Percentiles rank a stretch among this genome's conserved stretches.
These are phyloP conservation scores for Kandelia obovata DNA, from an alignment of 345 rosid species.

Conservation along the genomic window DNA sequence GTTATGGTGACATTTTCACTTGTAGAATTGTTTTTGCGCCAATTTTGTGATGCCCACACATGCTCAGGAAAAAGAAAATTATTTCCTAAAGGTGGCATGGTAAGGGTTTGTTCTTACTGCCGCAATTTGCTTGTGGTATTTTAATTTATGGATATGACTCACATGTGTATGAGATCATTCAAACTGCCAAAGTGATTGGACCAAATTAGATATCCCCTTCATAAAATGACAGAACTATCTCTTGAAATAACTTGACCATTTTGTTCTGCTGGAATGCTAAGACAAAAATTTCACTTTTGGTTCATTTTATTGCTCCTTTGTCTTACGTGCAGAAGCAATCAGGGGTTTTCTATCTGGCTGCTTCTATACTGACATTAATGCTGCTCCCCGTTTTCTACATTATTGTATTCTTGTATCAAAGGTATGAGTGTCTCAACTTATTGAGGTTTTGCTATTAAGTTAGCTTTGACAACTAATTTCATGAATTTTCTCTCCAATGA, in stretches of 20 bases:
- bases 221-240: not conserved
- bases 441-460: not conserved
- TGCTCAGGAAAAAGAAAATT: constrained; percentile 56
- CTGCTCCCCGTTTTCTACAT: constrained; percentile 83
- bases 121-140: constrained; percentile 9
- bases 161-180: not conserved
- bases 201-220: not conserved
- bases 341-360: constrained; percentile 66
- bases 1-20: constrained; percentile 17
- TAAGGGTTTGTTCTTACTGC: constrained; percentile 24
- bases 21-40: constrained; percentile 74
- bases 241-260: not conserved
- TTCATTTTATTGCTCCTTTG: constrained; percentile 2
- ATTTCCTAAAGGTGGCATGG: constrained; percentile 87
- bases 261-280: not conserved
- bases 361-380: constrained; percentile 78
- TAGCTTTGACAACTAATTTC: constrained; percentile 12
- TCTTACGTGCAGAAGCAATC: constrained; percentile 56
- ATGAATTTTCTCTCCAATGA: constrained; percentile 8
- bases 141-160: constrained; percentile 1
- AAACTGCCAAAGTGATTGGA: not conserved
- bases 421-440: constrained; percentile 36
- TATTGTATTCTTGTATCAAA: constrained; percentile 66
- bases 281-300: not conserved
- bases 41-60: constrained; percentile 92